Percentiles rank a stretch among this genome's conserved stretches.
Conservation (phyloP, 2,329 filamentous ascomycete species). For the Botryosphaeria agaves region DNA sequence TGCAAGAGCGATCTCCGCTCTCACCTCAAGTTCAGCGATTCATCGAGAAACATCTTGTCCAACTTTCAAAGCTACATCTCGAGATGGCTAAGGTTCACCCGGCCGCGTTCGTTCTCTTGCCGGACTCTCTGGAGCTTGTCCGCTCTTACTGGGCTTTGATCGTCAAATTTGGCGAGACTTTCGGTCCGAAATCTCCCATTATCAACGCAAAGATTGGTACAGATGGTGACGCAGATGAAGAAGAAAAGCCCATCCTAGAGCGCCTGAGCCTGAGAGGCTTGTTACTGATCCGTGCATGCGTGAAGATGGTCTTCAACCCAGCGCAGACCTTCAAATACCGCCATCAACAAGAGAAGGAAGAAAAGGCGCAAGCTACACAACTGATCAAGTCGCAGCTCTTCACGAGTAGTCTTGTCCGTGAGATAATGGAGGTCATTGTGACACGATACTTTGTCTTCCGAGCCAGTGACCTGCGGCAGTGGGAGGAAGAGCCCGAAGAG, state of each 20-base stretch:
- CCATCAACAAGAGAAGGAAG: slow-evolving; percentile 54
- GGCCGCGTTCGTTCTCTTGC: slow-evolving; percentile 66
- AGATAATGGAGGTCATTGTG: slow-evolving; percentile 72
- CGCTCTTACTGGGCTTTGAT: slow-evolving; percentile 76
- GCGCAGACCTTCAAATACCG: slow-evolving; percentile 71
- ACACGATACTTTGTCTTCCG: slow-evolving; percentile 80
- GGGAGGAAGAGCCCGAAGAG: slow-evolving; percentile 88
- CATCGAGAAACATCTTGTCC: slow-evolving; percentile 73
- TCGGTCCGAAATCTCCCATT: slow-evolving; percentile 33
- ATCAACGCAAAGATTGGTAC: slow-evolving; percentile 18
- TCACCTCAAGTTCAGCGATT: slow-evolving; percentile 36
- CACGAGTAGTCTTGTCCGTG: slow-evolving; percentile 55
- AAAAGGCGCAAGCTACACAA: slow-evolving; percentile 52
- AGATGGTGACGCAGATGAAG: slow-evolving; percentile 24
- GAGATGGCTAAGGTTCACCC: slow-evolving; percentile 69
- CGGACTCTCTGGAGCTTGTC: slow-evolving; percentile 60
- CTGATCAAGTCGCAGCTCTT: slow-evolving; percentile 59
- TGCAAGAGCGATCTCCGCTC: slow-evolving; percentile 34
- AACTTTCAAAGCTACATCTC: slow-evolving; percentile 82
- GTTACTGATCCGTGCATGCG: slow-evolving; percentile 62
- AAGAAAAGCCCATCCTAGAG: slow-evolving; percentile 46
- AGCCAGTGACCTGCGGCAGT: slow-evolving; percentile 68
- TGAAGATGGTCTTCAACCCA: slow-evolving; percentile 72
- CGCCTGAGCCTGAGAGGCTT: slow-evolving; percentile 70
- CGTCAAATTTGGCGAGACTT: slow-evolving; percentile 57